These are phyloP conservation scores for Rhamnella rubrinervis DNA, from an alignment of 331 rosid genomes.

Conservation along the genomic window DNA sequence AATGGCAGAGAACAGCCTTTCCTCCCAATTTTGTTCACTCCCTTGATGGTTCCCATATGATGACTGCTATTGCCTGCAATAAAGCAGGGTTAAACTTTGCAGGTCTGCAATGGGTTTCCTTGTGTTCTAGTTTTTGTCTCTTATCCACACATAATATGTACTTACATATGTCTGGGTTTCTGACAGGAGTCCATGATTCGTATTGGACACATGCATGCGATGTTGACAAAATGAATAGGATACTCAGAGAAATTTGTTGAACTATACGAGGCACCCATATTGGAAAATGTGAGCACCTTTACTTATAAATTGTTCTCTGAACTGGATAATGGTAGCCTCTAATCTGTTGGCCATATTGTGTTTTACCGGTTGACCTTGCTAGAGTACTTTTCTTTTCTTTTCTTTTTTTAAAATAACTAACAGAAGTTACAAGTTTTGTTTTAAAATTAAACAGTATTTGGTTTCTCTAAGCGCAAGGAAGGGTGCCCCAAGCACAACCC, in stretches of 20 bases:
- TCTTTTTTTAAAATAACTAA: too few species aligned
- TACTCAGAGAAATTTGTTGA: slow-evolving; percentile 88
- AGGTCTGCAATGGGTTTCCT: slow-evolving; percentile 43
- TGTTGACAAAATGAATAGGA: slow-evolving; percentile 79
- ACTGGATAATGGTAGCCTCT: neutral
- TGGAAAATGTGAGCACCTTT: slow-evolving; percentile 74
- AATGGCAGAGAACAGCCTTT: slow-evolving; percentile 92
- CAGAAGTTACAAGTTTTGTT: neutral
- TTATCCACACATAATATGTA: neutral
- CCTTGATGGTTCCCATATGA: slow-evolving; percentile 98
- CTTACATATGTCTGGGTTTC: neutral
- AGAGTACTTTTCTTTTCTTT: neutral
- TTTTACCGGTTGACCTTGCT: neutral
- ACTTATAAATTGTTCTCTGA: neutral
- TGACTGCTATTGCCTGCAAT: slow-evolving; percentile 95
- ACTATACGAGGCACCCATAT: slow-evolving; percentile 74
- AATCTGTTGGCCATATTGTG: neutral
- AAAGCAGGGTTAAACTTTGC: slow-evolving; percentile 85
- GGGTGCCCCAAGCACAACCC: too few species aligned
- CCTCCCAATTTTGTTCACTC: slow-evolving; percentile 99
- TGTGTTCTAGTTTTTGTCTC: neutral
- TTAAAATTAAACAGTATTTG: neutral
- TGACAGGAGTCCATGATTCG: slow-evolving; percentile 95
- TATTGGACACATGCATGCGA: slow-evolving; percentile 98
- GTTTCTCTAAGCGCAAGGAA: too few species aligned